Conservation (phyloP, 179 eudicot genomes). For the Amaranthus tricolor region DNA sequence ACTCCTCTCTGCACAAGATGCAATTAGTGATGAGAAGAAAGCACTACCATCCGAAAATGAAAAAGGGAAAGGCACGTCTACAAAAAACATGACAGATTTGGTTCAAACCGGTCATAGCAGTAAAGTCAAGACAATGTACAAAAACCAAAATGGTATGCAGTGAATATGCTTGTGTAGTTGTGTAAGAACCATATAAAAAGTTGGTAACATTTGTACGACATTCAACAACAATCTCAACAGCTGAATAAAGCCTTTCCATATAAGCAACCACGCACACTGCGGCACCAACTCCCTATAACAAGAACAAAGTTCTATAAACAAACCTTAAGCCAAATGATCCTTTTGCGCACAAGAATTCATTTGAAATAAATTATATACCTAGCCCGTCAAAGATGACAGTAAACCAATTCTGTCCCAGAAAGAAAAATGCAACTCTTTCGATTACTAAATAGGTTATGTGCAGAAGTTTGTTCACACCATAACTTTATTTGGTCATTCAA, state of each 20-base stretch:
- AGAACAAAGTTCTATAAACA: no score
- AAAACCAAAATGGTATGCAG: neutral
- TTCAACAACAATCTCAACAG: neutral
- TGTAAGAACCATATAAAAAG: neutral
- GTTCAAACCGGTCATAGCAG: neutral
- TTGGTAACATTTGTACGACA: neutral
- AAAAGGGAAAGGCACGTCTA: neutral
- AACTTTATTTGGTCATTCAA: neutral
- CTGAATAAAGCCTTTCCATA: neutral
- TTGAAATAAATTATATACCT: no score
- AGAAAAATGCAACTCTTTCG: neutral
- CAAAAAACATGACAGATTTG: neutral
- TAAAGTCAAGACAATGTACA: neutral
- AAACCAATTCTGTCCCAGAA: neutral
- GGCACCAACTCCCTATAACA: no score
- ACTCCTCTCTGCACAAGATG: slow-evolving; percentile 70
- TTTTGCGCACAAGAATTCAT: no score
- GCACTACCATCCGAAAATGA: neutral
- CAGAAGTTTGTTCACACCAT: neutral
- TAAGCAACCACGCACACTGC: no score
- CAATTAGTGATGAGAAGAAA: slow-evolving; percentile 14
- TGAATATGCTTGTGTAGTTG: neutral
- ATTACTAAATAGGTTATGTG: neutral
- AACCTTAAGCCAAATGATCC: no score
- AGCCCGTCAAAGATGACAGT: neutral